Percentiles rank a stretch among this genome's conserved stretches.
phyloP scores from a whole-genome alignment of 2,329 filamentous ascomycete genomes.

The Fusarium agapanthi region DNA sequence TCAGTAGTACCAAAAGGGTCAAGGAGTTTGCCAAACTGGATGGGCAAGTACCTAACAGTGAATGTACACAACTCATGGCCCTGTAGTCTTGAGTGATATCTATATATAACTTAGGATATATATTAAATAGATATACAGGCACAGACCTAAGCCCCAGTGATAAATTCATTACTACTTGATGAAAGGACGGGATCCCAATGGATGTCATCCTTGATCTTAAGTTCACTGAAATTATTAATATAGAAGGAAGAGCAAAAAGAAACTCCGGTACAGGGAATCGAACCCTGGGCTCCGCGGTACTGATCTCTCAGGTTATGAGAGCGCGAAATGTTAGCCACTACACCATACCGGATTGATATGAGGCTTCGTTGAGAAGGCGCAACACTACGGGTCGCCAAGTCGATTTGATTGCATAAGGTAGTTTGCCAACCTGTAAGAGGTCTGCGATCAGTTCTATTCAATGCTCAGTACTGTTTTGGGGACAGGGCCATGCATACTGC shows the following conservation, averaged over 20 bases:
- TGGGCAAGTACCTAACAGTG: background rate
- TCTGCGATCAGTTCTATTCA: background rate
- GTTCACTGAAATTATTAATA: background rate
- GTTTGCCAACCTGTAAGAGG: background rate
- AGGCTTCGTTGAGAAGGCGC: background rate
- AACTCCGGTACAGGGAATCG: background rate
- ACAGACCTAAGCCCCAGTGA: background rate
- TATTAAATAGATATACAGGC: too few relatives aligned
- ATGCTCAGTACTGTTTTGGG: background rate
- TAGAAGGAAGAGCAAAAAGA: background rate
- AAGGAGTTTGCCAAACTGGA: background rate
- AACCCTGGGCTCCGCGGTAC: background rate
- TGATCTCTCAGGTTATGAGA: constrained; percentile 28
- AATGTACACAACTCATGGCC: background rate
- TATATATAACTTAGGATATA: background rate
- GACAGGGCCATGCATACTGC: background rate
- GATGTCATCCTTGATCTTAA: background rate
- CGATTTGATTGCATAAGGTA: background rate
- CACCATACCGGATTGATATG: constrained; percentile 42
- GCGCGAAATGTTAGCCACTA: constrained; percentile 48
- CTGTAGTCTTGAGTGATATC: background rate
- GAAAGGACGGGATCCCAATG: background rate
- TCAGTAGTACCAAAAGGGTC: background rate
- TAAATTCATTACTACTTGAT: background rate
- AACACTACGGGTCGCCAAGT: background rate